Evolutionary conservation across 106 monocot genomes (phyloP).

Genomic region (Dactylorhiza incarnata): DNA sequence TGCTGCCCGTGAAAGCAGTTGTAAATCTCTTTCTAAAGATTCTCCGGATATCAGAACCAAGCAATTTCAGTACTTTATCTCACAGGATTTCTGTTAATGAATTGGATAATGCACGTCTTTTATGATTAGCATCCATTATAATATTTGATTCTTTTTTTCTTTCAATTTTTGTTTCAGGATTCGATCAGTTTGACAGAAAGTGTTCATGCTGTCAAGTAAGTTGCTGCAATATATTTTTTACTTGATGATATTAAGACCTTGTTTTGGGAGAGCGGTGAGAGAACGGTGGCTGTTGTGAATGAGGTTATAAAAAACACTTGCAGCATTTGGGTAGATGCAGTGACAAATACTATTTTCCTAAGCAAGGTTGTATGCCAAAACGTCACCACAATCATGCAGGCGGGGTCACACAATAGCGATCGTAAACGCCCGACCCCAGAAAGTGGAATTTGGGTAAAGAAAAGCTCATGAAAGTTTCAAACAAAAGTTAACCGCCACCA

Average conservation of each 20-base stretch:
- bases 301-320: too few relatives aligned
- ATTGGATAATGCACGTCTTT: neutral
- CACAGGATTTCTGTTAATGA: neutral
- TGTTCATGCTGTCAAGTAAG: constrained; percentile 80
- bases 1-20: neutral
- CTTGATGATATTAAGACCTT: neutral
- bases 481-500: too few relatives aligned
- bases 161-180: constrained; percentile 48
- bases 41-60: neutral
- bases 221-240: constrained; percentile 3
- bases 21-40: neutral
- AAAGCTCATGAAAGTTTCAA: too few relatives aligned
- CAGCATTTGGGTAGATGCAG: too few relatives aligned
- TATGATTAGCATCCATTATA: neutral
- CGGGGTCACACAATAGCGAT: too few relatives aligned
- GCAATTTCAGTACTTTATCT: neutral
- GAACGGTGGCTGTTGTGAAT: too few relatives aligned
- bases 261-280: too few relatives aligned
- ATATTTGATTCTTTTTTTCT: neutral
- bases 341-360: too few relatives aligned
- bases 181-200: constrained; percentile 71
- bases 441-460: too few relatives aligned
- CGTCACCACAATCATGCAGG: too few relatives aligned
- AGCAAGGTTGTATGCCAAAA: too few relatives aligned
- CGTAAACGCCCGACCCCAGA: too few relatives aligned